Evolutionary conservation across 129 eudicot genomes (phyloP), one percentile per base, ranked within the genome.

Genomic region (Chrysanthemum seticuspe): DNA sequence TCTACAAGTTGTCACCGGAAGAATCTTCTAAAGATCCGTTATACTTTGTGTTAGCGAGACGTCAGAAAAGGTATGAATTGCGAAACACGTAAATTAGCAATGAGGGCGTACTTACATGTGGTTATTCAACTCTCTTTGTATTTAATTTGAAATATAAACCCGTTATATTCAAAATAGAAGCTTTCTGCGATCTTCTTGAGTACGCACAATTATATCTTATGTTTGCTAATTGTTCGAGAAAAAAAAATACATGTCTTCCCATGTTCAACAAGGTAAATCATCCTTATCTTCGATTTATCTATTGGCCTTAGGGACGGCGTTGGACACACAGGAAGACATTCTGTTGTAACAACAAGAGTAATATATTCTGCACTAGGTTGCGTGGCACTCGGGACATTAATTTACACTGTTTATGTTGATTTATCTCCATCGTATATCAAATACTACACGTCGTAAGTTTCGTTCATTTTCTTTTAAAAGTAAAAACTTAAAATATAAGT

Each of bases 1-100:
- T 48, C 45, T 19, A 68, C 67, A 84, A 76, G 87, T 70, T 86
- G 59, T 77, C 92, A 79, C 79, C 87, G 61, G 79, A 84, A 62
- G 92, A 89, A 72, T 84, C 92, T 63, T 19, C 55, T 23, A 76
- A 71, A 68, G 89, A 89, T 64, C 89, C 90, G 18, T 73, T 89
- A 51, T 84, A 86, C 78, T 83, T 83, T 70, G 82, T 89, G 67
- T 67, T 89, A 71, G 66, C 75, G 53, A 80, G 74, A 56, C 61
- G 55, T 15, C 12, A 50, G 23, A 21, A 65, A 56, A 78, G 69
- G 96, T 89, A 62, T 1, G 14, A 21, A 10, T 4, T 3, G 5
- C 4, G 65, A 12, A 60, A 16, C 10, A 12, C 12, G 13, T 15
- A 57, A n/a, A 57, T 57, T 57, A 5, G 18, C 19, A 13, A 23